Base-by-base conservation (phyloP, 2,329 filamentous ascomycete genomes). In the Nemania sp. region DNA sequence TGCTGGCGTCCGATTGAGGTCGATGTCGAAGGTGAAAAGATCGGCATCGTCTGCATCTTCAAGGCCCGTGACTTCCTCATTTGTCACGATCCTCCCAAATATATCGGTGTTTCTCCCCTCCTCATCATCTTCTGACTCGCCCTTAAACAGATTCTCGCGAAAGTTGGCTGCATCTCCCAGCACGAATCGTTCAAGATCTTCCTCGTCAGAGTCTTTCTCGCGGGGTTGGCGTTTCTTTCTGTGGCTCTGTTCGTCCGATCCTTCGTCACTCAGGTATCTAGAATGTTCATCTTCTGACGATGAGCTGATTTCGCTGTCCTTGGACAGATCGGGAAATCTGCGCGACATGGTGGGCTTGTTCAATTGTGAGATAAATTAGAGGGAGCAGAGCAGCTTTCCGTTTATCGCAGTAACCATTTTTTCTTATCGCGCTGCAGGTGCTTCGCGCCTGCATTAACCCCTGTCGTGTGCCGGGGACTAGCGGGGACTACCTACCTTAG, bases 81-180 rank as follows among this genome's bases (percentile, higher is more conserved):
- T 79, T 2, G 78, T 77, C 5, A 68, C 72, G 3, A 74, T 75
- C 14, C 74, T 73, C 2, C 52, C 61, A 6, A 64, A 45, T 1
- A 52, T 64, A 44, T 71, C 72, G 28, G 70, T 67, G 33, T 68
- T 66, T 1, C 58, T 63, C 0, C 53, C 58, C 11, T 45, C 52
- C 3, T 42, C 59, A 11, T 62, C 63, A 2, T 66, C 66, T 34
- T 61, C 76, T 66, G 30, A 53, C 2, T 76, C 84, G 72, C 72
- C 75, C 66, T 75, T 74, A 61, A 88, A 88, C 46, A 97, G 75
- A 36, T 87, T 86, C 52, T 87, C 80, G 54, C 86, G 82, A 71
- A 97, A 97, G 28, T 86, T 89, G n/a, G 83, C 81, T 41, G 87
- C 85, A 73, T 96, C 89, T 50, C 94, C 94, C 58, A 99, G 89